A percentile compares a stretch with the other conserved stretches of the same genome.
These are phyloP conservation scores for Talaromyces amestolkiae DNA, from an alignment of 2,329 filamentous ascomycete species.

Conservation along the genomic window DNA sequence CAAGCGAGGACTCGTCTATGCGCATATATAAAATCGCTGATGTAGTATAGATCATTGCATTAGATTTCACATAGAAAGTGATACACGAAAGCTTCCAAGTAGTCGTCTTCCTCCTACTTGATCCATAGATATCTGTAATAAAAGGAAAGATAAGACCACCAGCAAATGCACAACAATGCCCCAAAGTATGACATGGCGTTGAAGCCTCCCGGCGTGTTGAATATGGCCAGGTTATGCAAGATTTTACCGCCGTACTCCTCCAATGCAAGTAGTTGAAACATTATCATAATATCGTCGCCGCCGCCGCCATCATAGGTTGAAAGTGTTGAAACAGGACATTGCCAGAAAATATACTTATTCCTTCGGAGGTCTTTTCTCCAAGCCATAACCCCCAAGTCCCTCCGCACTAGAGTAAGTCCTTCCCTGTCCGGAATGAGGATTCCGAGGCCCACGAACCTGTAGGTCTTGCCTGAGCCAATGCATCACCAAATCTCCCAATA, in stretches of 20 bases:
- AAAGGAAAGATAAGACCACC: background rate
- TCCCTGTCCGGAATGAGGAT: constrained; percentile 45
- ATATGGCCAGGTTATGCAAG: constrained; percentile 19
- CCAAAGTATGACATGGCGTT: constrained; percentile 21
- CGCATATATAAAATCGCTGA: constrained; percentile 40
- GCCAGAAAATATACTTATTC: background rate
- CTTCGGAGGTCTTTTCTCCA: constrained; percentile 45
- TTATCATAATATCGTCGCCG: constrained; percentile 4
- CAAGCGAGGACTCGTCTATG: constrained; percentile 47
- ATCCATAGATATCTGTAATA: too few relatives aligned
- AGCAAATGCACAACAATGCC: background rate
- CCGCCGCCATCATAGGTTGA: background rate
- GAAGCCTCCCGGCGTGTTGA: constrained; percentile 23
- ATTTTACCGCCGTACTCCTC: constrained; percentile 16
- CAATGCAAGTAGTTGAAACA: constrained; percentile 22
- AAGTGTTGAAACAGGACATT: background rate
- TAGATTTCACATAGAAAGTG: background rate
- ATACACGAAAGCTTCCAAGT: too few relatives aligned
- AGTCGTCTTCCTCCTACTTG: too few relatives aligned
- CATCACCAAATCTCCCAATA: constrained; percentile 81
- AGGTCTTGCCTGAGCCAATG: constrained; percentile 83
- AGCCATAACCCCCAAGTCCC: constrained; percentile 64
- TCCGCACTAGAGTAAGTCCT: constrained; percentile 54
- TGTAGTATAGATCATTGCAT: constrained; percentile 26
- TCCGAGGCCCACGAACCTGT: constrained; percentile 70